Evolutionary conservation across 306 rosid genomes (phyloP).

Genomic region (Glycine latifolia): DNA sequence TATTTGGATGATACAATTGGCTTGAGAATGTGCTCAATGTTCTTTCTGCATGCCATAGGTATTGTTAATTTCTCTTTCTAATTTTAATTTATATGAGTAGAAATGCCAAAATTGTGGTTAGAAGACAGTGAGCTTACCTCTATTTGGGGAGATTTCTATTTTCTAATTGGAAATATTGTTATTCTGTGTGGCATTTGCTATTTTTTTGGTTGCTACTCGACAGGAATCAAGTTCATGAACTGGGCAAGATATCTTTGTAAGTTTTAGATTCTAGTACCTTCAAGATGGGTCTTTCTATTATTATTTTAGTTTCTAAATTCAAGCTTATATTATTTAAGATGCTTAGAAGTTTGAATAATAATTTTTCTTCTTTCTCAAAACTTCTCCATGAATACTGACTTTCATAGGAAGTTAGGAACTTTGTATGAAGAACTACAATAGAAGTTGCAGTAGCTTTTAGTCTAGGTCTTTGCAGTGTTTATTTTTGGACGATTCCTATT

Average conservation of each 20-base stretch:
- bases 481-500: slow-evolving; percentile 4
- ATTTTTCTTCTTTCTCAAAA: slow-evolving; percentile 22
- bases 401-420: slow-evolving; percentile 23
- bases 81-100: slow-evolving; percentile 56
- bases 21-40: slow-evolving; percentile 21
- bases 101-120: slow-evolving; percentile 57
- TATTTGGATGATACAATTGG: no score
- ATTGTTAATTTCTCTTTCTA: slow-evolving; percentile 26
- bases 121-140: slow-evolving; percentile 70
- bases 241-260: slow-evolving; percentile 97
- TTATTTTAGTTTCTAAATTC: slow-evolving; percentile 41
- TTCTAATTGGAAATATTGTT: slow-evolving; percentile 71
- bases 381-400: slow-evolving; percentile 17
- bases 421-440: slow-evolving; percentile 21
- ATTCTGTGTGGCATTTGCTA: slow-evolving; percentile 70
- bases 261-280: slow-evolving; percentile 47
- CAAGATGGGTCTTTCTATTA: slow-evolving; percentile 34
- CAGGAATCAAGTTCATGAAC: slow-evolving; percentile 80
- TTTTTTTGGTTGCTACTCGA: slow-evolving; percentile 81
- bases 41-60: slow-evolving; percentile 10
- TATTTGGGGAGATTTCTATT: slow-evolving; percentile 71
- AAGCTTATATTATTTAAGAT: slow-evolving; percentile 21
- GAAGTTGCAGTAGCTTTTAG: slow-evolving; percentile 31
- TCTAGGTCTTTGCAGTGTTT: slow-evolving; percentile 30
- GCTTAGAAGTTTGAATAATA: background rate